phyloP scores from a whole-genome alignment of 306 rosid species.

The Cotoneaster glaucophyllus region DNA sequence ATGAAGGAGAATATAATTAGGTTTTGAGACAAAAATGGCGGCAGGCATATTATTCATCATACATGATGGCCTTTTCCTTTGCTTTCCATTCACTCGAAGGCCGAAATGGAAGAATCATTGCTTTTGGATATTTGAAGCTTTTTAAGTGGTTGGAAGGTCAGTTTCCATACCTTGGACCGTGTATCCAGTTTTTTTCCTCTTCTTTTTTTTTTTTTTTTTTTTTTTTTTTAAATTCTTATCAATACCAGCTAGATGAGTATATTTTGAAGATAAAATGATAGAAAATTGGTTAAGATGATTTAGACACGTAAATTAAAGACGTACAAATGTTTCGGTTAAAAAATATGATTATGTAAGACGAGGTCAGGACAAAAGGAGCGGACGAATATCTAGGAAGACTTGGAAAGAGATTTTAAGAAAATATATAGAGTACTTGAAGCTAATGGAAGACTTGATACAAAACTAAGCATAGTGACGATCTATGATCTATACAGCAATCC shows the following conservation, averaged over 20 bases:
- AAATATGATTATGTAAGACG: too few species aligned
- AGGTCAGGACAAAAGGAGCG: too few species aligned
- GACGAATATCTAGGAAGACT: too few species aligned
- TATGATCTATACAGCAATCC: too few species aligned
- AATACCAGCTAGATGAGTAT: background rate
- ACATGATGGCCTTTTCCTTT: background rate
- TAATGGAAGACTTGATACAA: too few species aligned
- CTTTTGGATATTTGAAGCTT: background rate
- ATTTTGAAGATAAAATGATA: too few species aligned
- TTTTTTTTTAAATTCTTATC: background rate
- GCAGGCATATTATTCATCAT: background rate
- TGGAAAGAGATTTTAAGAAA: too few species aligned
- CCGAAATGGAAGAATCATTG: background rate
- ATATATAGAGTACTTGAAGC: too few species aligned
- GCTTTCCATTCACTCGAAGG: background rate
- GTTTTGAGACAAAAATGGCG: background rate
- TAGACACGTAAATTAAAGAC: too few species aligned
- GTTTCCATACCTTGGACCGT: background rate
- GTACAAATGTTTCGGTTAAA: too few species aligned
- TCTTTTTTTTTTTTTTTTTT: background rate
- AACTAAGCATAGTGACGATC: too few species aligned
- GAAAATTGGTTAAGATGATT: too few species aligned
- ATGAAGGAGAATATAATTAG: background rate
- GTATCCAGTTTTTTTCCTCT: background rate
- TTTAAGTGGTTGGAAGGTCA: background rate